Base-by-base conservation (phyloP, 1,284 basidiomycete genomes). In the Moesziomyces parantarcticus region DNA sequence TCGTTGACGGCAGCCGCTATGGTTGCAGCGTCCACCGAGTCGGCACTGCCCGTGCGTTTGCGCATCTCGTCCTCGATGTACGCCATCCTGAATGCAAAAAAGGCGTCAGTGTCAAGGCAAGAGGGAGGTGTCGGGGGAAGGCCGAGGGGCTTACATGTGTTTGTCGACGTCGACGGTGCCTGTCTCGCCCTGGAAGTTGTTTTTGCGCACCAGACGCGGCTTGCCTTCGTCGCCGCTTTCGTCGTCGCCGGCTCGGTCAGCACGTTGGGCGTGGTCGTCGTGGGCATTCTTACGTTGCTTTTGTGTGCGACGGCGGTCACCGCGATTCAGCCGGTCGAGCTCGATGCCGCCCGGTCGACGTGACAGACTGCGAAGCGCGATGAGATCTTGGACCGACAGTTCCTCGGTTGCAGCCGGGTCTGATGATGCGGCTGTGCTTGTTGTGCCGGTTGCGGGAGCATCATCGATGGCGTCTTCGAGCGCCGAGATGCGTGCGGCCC, bases 101-200 rank as follows among this genome's bases (percentile, higher is more conserved):
- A 29, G 1, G n/a, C n/a, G 29, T 32, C 11, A 13, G 29, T 13
- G 6, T 29, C 6, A 58, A 46, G 36, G 50, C 50, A 26, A 49
- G 10, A 51, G 39, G 34, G 42, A 32, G 22, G n/a, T 39, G 48
- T n/a, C 3, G 8, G 2, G 6, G 26, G 23, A 26, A 4, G 22
- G 21, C 32, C 13, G 22, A 5, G 18, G 40, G 25, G 83, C 91
- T 65, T 62, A 95, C 95, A 98, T 98, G 82, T 98, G 96, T 81
- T 97, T 97, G 86, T 99, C 95, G 7, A 97, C 94, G 80, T 97
- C 95, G 13, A 98, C 87, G 1, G 90, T 90, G 81, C 97, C 97
- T 2, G 95, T 99, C 85, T 98, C 95, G 69, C 93, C 92, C 0
- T 96, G 98, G 83, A 99, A 97, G 85, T 97, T 97, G 85, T 92